These are phyloP conservation scores for Plasmodium knowlesi DNA, from an alignment of 169 alveolate genomes.

Conservation along the genomic window DNA sequence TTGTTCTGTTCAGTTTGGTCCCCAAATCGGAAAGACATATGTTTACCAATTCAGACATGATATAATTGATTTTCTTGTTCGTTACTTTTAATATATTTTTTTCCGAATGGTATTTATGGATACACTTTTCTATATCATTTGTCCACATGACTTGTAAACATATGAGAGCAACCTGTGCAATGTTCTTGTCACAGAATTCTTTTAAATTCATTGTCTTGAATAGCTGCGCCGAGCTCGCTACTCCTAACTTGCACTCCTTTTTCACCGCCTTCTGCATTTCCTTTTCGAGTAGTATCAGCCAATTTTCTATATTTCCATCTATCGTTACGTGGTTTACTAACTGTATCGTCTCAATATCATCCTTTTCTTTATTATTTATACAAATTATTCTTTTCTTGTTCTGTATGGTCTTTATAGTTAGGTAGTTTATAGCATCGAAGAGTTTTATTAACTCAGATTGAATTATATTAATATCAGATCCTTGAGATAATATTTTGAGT, in stretches of 20 bases:
- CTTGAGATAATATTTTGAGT: slow-evolving; percentile 95
- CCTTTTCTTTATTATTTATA: slow-evolving; percentile 88
- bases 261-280: slow-evolving; percentile 92
- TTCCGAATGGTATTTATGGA: slow-evolving; percentile 91
- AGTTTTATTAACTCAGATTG: slow-evolving; percentile 95
- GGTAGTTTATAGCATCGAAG: slow-evolving; percentile 96
- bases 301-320: slow-evolving; percentile 97
- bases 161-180: slow-evolving; percentile 93
- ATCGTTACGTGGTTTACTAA: slow-evolving; percentile 93
- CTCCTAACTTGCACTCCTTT: slow-evolving; percentile 90
- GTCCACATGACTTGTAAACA: slow-evolving; percentile 96
- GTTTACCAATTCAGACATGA: slow-evolving; percentile 91
- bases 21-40: slow-evolving; percentile 93
- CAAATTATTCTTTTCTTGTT: slow-evolving; percentile 81
- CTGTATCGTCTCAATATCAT: slow-evolving; percentile 91
- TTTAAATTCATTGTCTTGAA: slow-evolving; percentile 87
- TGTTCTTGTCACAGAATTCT: slow-evolving; percentile 92
- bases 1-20: slow-evolving; percentile 92
- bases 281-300: slow-evolving; percentile 94
- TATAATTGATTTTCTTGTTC: slow-evolving; percentile 84
- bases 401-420: slow-evolving; percentile 86
- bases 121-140: slow-evolving; percentile 93
- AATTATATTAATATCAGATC: slow-evolving; percentile 95
- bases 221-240: slow-evolving; percentile 84
- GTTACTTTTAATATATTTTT: slow-evolving; percentile 80